These are phyloP conservation scores for Pseudisothecium myosuroides DNA, from an alignment of 225 moss, liverwort and hornwort genomes.

Conservation along the genomic window DNA sequence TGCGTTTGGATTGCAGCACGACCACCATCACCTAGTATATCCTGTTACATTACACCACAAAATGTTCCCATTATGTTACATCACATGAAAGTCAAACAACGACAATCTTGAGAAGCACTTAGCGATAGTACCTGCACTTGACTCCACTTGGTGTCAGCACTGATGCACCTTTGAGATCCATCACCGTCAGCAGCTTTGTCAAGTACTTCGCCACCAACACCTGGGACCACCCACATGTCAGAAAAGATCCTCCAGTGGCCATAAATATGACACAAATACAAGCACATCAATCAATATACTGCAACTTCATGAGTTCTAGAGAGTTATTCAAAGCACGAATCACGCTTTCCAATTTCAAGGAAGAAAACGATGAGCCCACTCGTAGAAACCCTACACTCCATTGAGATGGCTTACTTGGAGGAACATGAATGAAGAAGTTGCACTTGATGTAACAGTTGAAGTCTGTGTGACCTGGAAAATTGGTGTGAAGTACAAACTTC, in stretches of 20 bases:
- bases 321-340: neutral
- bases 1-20: constrained; percentile 99
- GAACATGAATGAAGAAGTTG: constrained; percentile 85
- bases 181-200: constrained; percentile 40
- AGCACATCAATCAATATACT: neutral
- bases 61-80: neutral
- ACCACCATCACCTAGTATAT: constrained; percentile 88
- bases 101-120: neutral
- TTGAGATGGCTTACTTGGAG: constrained; percentile 30
- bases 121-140: constrained; percentile 57
- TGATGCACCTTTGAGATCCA: constrained; percentile 47
- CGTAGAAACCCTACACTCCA: neutral
- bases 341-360: neutral
- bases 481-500: constrained; percentile 95
- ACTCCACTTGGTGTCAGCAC: constrained; percentile 81
- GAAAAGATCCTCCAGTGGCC: neutral
- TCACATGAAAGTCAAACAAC: neutral
- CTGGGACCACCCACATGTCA: constrained; percentile 22
- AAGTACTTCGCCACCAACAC: constrained; percentile 46
- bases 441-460: constrained; percentile 97
- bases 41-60: constrained; percentile 25
- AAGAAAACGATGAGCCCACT: neutral
- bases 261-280: neutral
- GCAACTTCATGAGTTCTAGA: neutral
- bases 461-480: constrained; percentile 95